These are phyloP conservation scores for Cryptococcus maquisensis DNA, from an alignment of 1,284 basidiomycete species.

Conservation along the genomic window DNA sequence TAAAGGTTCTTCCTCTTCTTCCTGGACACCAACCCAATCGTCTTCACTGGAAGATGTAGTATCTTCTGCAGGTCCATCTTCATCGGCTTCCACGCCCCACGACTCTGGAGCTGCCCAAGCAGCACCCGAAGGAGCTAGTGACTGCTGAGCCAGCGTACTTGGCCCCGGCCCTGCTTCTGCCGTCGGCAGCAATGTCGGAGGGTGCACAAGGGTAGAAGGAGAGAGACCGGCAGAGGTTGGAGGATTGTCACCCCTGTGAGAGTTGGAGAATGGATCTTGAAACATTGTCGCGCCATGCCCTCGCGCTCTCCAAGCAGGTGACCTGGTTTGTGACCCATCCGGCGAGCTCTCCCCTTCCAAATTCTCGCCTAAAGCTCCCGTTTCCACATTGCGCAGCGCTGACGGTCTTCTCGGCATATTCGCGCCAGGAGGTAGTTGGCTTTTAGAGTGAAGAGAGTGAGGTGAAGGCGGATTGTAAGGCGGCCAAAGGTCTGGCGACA, in stretches of 20 bases:
- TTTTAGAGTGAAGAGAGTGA: slow-evolving; percentile 32
- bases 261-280: slow-evolving; percentile 39
- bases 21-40: slow-evolving; percentile 35
- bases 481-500: neutral
- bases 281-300: slow-evolving; percentile 27
- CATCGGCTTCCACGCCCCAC: slow-evolving; percentile 55
- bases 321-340: slow-evolving; percentile 22
- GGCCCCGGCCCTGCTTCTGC: neutral
- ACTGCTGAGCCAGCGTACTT: neutral
- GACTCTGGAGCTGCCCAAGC: slow-evolving; percentile 55
- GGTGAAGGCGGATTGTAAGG: slow-evolving; percentile 34
- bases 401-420: slow-evolving; percentile 45
- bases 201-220: neutral
- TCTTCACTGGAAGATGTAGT: slow-evolving; percentile 22
- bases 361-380: slow-evolving; percentile 29
- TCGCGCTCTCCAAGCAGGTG: slow-evolving; percentile 33
- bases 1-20: neutral
- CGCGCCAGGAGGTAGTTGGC: slow-evolving; percentile 13
- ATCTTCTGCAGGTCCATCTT: slow-evolving; percentile 27
- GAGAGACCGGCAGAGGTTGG: neutral
- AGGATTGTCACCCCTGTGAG: neutral
- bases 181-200: slow-evolving; percentile 4
- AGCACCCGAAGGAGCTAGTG: slow-evolving; percentile 9
- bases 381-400: slow-evolving; percentile 44
- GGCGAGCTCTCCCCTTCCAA: slow-evolving; percentile 12